These are phyloP conservation scores for Ettlia oleoabundans DNA, from an alignment of 139 green algal genomes.

Conservation along the genomic window DNA sequence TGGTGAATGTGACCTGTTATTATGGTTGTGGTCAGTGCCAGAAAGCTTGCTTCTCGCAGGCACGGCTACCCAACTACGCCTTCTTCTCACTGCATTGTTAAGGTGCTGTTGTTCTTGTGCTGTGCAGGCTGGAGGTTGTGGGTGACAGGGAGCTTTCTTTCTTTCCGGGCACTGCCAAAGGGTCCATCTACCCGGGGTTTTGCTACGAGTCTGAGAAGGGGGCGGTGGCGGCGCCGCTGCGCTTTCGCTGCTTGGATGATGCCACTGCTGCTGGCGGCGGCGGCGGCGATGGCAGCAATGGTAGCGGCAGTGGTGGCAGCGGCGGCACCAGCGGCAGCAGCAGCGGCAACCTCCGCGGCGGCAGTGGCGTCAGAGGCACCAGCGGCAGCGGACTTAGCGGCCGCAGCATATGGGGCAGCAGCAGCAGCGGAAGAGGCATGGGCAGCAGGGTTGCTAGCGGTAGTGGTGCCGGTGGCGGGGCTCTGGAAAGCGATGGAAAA, in stretches of 20 bases:
- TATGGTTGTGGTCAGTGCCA: not conserved
- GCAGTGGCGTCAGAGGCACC: conserved; percentile 29
- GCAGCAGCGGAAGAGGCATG: too few species aligned
- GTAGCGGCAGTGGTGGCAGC: conserved; percentile 17
- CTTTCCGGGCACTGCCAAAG: conserved; percentile 62
- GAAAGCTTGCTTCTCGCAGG: not conserved
- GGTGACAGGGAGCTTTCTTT: conserved; percentile 71
- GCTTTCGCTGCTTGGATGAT: conserved; percentile 2
- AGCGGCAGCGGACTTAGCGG: not conserved
- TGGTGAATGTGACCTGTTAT: not conserved
- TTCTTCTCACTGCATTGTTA: not conserved
- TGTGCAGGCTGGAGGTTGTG: conserved; percentile 56
- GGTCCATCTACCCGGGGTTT: conserved; percentile 61
- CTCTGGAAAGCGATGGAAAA: too few species aligned
- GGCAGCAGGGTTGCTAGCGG: too few species aligned
- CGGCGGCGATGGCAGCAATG: not conserved
- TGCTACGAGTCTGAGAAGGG: conserved; percentile 65
- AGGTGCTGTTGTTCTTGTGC: too few species aligned
- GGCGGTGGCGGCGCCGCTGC: conserved; percentile 50
- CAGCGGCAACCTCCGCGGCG: not conserved
- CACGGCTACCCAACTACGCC: not conserved
- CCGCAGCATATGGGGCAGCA: too few species aligned
- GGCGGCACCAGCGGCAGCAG: not conserved
- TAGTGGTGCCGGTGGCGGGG: too few species aligned
- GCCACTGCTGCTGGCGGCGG: not conserved